Evolutionary conservation across 2,329 filamentous ascomycete genomes (phyloP).

Genomic region (Xylaria hypoxylon): DNA sequence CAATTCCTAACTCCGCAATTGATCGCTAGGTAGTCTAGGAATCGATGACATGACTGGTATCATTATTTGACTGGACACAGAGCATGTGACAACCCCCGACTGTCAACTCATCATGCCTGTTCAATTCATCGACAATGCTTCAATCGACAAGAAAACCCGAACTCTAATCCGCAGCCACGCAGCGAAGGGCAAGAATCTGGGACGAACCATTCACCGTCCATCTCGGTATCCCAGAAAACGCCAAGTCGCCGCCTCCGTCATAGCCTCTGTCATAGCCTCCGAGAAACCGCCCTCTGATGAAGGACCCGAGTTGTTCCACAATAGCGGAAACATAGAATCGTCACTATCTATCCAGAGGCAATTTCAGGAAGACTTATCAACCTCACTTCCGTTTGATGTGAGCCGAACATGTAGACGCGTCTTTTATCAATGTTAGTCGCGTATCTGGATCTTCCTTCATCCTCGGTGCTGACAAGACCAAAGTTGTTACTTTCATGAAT

Average conservation of each 20-base stretch:
- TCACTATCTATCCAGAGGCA: slow-evolving; percentile 22
- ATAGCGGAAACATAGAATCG: background rate
- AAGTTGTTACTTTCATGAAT: slow-evolving; percentile 30
- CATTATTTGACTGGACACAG: background rate
- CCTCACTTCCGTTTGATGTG: slow-evolving; percentile 26
- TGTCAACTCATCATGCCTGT: slow-evolving; percentile 31
- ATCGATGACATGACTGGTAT: too few relatives aligned
- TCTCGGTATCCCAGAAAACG: slow-evolving; percentile 18
- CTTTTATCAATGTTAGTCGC: slow-evolving; percentile 28
- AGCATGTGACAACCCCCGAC: background rate
- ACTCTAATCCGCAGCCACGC: slow-evolving; percentile 41
- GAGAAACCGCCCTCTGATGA: background rate
- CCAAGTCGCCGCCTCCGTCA: background rate
- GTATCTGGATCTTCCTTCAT: background rate
- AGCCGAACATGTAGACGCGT: slow-evolving; percentile 25
- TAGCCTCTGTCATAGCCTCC: background rate
- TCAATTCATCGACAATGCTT: slow-evolving; percentile 38
- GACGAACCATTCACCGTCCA: slow-evolving; percentile 30
- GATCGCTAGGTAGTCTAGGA: background rate
- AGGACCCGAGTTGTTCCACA: background rate
- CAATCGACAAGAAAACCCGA: slow-evolving; percentile 37
- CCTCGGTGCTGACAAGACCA: background rate
- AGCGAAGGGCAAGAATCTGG: slow-evolving; percentile 42
- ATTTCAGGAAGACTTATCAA: slow-evolving; percentile 26
- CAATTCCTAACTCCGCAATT: slow-evolving; percentile 9